Percentiles rank a stretch among this genome's conserved stretches.
Conservation (phyloP, 148 eudicot genomes). For the Euryodendron excelsum region DNA sequence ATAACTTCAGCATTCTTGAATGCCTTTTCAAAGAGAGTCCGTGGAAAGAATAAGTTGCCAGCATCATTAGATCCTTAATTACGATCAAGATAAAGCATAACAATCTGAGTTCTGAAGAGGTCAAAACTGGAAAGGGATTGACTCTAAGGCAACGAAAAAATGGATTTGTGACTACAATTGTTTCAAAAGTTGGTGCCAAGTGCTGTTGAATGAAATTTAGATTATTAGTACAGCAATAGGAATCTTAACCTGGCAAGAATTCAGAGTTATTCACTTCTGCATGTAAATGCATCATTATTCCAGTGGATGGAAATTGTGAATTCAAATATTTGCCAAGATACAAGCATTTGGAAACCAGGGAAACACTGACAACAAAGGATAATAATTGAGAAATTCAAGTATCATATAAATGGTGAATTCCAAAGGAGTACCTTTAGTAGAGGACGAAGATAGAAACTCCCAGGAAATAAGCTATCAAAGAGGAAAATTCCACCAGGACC, state of each 20-base stretch:
- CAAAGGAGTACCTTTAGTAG: conserved; percentile 68
- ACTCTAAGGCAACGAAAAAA: not conserved
- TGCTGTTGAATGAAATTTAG: not conserved
- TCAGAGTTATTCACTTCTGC: not conserved
- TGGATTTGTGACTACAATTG: not conserved
- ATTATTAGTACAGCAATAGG: not conserved
- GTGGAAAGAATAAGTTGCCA: not conserved
- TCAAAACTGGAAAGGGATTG: not conserved
- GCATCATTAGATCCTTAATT: not conserved
- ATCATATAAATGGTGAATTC: conserved; percentile 1
- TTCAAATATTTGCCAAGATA: not conserved
- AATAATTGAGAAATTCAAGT: not conserved
- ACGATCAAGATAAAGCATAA: not conserved
- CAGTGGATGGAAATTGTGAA: not conserved
- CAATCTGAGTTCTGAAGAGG: not conserved
- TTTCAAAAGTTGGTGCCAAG: not conserved
- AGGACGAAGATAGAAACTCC: conserved; percentile 98
- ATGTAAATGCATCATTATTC: not conserved
- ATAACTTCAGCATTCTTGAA: not conserved
- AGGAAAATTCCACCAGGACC: conserved; percentile 75
- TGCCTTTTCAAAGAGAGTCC: not conserved
- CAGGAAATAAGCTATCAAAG: conserved; percentile 83
- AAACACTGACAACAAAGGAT: not conserved
- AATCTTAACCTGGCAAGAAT: not conserved
- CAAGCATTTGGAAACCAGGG: conserved; percentile 6